phyloP scores from a whole-genome alignment of 495 filamentous ascomycete species.

The Aspergillus campestris region DNA sequence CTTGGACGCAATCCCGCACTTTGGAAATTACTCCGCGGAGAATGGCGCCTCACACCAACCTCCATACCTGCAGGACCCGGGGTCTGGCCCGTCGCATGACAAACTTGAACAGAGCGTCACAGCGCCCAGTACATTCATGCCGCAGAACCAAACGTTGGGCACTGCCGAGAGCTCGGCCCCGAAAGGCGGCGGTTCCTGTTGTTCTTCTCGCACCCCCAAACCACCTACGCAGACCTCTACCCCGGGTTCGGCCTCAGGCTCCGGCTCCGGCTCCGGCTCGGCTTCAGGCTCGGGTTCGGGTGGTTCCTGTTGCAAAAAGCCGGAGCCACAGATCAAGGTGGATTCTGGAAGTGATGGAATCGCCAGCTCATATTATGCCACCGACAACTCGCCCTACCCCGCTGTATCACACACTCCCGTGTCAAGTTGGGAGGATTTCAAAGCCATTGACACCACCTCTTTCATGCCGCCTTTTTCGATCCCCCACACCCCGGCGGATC shows the following conservation, averaged over 20 bases:
- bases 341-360: too few relatives aligned
- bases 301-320: constrained; percentile 28
- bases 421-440: constrained; percentile 18
- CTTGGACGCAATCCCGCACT: constrained; percentile 14
- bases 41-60: constrained; percentile 10
- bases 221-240: constrained; percentile 1
- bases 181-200: constrained; percentile 10
- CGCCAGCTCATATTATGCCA: too few relatives aligned
- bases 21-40: constrained; percentile 8
- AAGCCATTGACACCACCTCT: constrained; percentile 5
- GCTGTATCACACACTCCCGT: constrained; percentile 13
- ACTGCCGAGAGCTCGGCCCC: constrained; percentile 1
- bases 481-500: constrained; percentile 6
- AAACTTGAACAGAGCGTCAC: background rate
- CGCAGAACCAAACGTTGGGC: background rate
- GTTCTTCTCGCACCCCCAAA: constrained; percentile 23
- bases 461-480: constrained; percentile 14
- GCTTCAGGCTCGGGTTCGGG: too few relatives aligned
- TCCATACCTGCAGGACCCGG: constrained; percentile 4
- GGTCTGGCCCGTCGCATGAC: background rate
- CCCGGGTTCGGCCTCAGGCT: constrained; percentile 6
- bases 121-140: background rate
- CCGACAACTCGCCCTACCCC: background rate
- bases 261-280: too few relatives aligned
- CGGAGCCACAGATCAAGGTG: constrained; percentile 1